Percentiles rank a stretch among this genome's conserved stretches.
phyloP scores from a whole-genome alignment of 78 protist genomes.

The Planoprotostelium fungivorum region DNA sequence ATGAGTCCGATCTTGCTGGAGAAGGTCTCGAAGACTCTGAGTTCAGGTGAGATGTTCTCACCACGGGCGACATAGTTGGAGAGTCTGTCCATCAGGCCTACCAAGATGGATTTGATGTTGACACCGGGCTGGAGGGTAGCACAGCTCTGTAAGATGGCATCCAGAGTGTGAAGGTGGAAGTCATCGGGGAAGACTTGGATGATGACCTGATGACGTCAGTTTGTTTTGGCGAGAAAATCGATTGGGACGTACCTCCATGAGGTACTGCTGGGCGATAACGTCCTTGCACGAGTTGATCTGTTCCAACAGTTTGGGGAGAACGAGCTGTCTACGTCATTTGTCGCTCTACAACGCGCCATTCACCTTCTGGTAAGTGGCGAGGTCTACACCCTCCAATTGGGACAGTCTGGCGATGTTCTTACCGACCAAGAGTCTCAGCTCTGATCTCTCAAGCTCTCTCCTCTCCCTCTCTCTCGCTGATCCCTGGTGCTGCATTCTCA shows the following conservation, averaged over 20 bases:
- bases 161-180: conserved; percentile 89
- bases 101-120: conserved; percentile 80
- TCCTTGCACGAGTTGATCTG: conserved; percentile 87
- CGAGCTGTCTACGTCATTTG: conserved; percentile 10
- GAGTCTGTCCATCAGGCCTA: conserved; percentile 79
- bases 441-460: conserved; percentile 87
- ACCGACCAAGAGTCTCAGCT: conserved; percentile 90
- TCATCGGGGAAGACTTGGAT: conserved; percentile 91
- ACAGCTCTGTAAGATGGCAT: conserved; percentile 57
- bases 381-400: conserved; percentile 84
- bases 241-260: conserved; percentile 75
- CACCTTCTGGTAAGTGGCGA: conserved; percentile 11
- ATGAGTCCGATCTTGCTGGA: conserved; percentile 32
- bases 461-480: conserved; percentile 71
- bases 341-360: background rate
- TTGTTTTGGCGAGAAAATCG: background rate
- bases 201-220: background rate
- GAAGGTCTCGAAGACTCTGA: conserved; percentile 75
- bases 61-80: conserved; percentile 60
- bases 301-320: conserved; percentile 77
- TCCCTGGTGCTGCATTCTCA: conserved; percentile 94
- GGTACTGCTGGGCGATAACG: conserved; percentile 95
- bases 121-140: conserved; percentile 76
- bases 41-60: conserved; percentile 39
- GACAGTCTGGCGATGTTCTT: conserved; percentile 83